Evolutionary conservation across 257 asterid genomes (phyloP), one percentile per base, ranked within the genome.

Genomic region (Thymus mandschuricus): DNA sequence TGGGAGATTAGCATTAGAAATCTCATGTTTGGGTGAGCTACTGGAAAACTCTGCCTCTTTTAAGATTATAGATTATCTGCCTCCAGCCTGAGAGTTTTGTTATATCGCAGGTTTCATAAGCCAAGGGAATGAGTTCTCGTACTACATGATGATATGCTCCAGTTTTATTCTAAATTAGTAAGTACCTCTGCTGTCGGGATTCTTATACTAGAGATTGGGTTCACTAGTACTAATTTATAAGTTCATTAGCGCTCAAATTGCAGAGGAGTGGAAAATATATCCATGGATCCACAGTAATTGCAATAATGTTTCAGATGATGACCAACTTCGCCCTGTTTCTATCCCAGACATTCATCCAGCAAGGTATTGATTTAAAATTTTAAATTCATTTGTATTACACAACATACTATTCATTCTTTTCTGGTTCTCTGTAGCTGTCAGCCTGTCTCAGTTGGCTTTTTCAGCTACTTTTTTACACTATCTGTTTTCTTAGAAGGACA

Each of bases 91-190:
- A 58, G 46, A 46, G n/a, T 74, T 56, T 66, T 67, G 33, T 62
- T 61, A 28, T 64, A 71, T 78, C 38, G 11, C 95, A 94, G 99
- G 99, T 78, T 91, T 94, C 78, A 75, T 87, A 55, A 84, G 97
- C 87, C 99, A 94, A 78, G 99, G 97, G 77, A 94, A 94, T 79
- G 99, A 94, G 73, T 94, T 94, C 79, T 94, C 99, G 29, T 94
- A 94, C 86, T 94, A 94, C 86, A 94, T 91, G 99, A 94, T 94
- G 99, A 94, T 94, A 76, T 94, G 99, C 87, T 94, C 99, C 73
- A 88, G 96, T 83, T 94, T 94, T 86, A 89, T 94, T 66, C 88
- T 94, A 80, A 94, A 94, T 83, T 76, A 83, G 99, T 94, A 82
- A 83, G 97, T 67, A 64, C 68, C 44, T 51, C 55, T 52, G 21